phyloP scores from a whole-genome alignment of 2,329 filamentous ascomycete genomes.

The Fusarium sacchari region DNA sequence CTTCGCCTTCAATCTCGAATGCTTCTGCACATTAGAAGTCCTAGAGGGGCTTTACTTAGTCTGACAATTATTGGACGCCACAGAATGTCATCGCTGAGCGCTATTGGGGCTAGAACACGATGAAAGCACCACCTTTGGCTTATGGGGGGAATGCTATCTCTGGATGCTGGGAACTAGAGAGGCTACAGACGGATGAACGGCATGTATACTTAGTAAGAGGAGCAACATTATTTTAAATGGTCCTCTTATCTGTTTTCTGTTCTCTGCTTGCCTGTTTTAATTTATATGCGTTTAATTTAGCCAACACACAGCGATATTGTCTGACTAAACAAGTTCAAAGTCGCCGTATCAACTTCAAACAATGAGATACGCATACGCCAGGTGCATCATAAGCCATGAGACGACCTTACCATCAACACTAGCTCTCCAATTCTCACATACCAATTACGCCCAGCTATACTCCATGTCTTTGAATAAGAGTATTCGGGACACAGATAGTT shows the following conservation, averaged over 20 bases:
- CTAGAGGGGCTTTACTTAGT: neutral
- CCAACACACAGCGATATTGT: too few relatives aligned
- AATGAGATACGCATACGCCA: neutral
- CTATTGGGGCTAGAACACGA: neutral
- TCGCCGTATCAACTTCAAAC: accelerated
- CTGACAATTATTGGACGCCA: neutral
- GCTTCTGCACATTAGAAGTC: too few relatives aligned
- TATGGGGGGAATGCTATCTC: neutral
- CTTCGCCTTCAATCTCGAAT: neutral
- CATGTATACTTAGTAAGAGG: neutral
- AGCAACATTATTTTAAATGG: neutral
- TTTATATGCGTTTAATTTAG: neutral
- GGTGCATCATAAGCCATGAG: neutral
- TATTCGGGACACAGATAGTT: neutral
- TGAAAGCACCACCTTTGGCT: neutral
- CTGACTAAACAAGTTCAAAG: neutral
- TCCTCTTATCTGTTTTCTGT: accelerated
- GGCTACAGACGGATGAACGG: neutral
- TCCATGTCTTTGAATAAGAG: neutral
- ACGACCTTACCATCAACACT: neutral
- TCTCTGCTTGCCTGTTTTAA: too few relatives aligned
- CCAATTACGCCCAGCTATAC: neutral
- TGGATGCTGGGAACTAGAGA: neutral
- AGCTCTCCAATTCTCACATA: neutral
- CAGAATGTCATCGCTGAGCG: neutral